Evolutionary conservation across 306 rosid genomes (phyloP).

Genomic region (Vigna unguiculata): DNA sequence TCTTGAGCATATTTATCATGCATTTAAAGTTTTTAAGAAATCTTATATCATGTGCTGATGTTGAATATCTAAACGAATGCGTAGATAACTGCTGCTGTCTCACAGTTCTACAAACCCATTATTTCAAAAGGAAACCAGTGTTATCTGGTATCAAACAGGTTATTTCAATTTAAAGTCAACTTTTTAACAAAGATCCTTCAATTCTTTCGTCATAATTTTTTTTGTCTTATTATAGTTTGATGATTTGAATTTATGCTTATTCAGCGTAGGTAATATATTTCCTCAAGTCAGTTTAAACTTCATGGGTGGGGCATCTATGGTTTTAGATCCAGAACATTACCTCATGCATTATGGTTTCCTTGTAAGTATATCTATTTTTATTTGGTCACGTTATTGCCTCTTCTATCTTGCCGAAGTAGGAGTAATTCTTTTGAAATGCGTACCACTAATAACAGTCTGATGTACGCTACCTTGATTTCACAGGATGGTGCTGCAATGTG

Average conservation of each 20-base stretch:
- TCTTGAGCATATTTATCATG: constrained; percentile 21
- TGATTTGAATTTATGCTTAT: constrained; percentile 50
- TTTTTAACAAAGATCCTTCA: not conserved
- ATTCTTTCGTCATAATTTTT: not conserved
- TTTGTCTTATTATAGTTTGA: constrained; percentile 1
- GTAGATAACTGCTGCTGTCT: constrained; percentile 75
- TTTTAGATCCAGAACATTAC: constrained; percentile 87
- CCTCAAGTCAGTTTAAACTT: constrained; percentile 90
- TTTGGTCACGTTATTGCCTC: constrained; percentile 34
- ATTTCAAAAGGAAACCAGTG: constrained; percentile 90
- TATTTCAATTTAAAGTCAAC: constrained; percentile 38
- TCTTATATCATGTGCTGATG: constrained; percentile 29
- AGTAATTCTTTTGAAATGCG: constrained; percentile 43
- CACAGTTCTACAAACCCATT: constrained; percentile 69
- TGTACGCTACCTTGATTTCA: constrained; percentile 39
- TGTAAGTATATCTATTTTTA: constrained; percentile 59
- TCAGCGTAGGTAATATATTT: constrained; percentile 82
- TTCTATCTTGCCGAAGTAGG: constrained; percentile 8
- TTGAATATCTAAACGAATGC: constrained; percentile 44
- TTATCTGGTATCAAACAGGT: constrained; percentile 85
- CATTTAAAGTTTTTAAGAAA: constrained; percentile 18
- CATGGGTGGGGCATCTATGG: constrained; percentile 89
- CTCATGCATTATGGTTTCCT: constrained; percentile 72
- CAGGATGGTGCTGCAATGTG: constrained; percentile 89
- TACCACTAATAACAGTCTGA: constrained; percentile 32